phyloP scores from a whole-genome alignment of 1,284 basidiomycete species.

The Trametes sp. region DNA sequence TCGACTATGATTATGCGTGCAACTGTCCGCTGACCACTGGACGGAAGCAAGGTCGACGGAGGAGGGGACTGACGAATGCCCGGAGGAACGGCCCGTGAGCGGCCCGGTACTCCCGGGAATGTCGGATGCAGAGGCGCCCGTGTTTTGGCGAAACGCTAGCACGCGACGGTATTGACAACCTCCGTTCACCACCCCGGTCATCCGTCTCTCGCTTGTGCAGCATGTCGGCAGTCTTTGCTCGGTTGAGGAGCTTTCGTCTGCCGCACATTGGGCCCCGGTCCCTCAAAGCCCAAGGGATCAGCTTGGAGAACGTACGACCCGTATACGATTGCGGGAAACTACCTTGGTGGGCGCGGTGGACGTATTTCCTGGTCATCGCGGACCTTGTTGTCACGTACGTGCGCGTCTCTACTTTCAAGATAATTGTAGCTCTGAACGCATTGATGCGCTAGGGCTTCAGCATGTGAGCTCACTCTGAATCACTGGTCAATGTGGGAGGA shows the following conservation, averaged over 20 bases:
- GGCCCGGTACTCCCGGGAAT: not conserved
- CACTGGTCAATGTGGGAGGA: constrained; percentile 47
- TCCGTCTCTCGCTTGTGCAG: not conserved
- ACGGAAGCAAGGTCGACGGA: too few species aligned
- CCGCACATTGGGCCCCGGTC: constrained; percentile 23
- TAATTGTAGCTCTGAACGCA: too few species aligned
- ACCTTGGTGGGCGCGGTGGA: constrained; percentile 47
- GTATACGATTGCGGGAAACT: constrained; percentile 41
- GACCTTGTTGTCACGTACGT: constrained; percentile 48
- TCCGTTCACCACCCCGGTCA: too few species aligned
- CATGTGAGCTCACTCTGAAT: constrained; percentile 47
- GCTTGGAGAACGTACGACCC: constrained; percentile 29
- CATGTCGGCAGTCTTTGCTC: not conserved
- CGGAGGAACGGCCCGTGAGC: not conserved
- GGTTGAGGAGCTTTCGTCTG: constrained; percentile 8
- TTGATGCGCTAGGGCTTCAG: constrained; percentile 38
- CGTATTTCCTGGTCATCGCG: constrained; percentile 44
- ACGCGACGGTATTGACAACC: too few species aligned
- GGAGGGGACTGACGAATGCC: too few species aligned
- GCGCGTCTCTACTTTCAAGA: not conserved
- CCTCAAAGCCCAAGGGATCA: constrained; percentile 26
- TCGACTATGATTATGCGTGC: too few species aligned
- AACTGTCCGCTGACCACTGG: too few species aligned
- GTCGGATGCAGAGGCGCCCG: not conserved
- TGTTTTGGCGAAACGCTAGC: too few species aligned